These are phyloP conservation scores for Cyclotella kingstonii DNA, from an alignment of 108 stramenopile species.

Conservation along the genomic window DNA sequence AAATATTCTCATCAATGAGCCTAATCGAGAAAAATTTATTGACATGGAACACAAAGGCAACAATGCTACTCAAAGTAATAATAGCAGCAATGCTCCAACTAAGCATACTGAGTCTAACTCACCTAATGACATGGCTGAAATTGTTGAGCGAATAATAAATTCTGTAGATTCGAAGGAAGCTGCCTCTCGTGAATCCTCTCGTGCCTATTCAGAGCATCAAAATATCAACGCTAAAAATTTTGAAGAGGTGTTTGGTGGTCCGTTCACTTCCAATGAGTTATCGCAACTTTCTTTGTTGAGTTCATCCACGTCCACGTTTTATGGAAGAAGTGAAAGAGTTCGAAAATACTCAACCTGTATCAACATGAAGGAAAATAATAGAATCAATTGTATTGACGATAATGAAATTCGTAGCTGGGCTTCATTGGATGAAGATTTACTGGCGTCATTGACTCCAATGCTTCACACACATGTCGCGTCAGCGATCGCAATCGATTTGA, in stretches of 20 bases:
- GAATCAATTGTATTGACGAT: too few species aligned
- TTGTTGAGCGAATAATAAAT: slow-evolving; percentile 45
- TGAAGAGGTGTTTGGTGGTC: slow-evolving; percentile 36
- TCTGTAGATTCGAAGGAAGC: slow-evolving; percentile 40
- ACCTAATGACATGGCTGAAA: slow-evolving; percentile 7
- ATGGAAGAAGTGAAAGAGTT: too few species aligned
- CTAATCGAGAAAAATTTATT: too few species aligned
- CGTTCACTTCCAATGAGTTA: slow-evolving; percentile 46
- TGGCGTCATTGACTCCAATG: slow-evolving; percentile 38
- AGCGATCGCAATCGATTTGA: slow-evolving; percentile 47
- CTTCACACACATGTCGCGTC: slow-evolving; percentile 45
- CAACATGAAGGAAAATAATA: too few species aligned
- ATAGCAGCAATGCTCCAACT: too few species aligned
- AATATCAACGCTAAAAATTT: background rate
- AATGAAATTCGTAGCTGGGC: slow-evolving; percentile 24
- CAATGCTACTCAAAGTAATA: too few species aligned
- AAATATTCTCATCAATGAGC: too few species aligned
- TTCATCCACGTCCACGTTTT: too few species aligned
- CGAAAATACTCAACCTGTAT: too few species aligned
- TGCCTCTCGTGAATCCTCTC: slow-evolving; percentile 28
- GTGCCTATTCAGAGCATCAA: slow-evolving; percentile 1
- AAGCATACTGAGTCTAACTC: too few species aligned
- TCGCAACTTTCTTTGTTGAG: slow-evolving; percentile 46
- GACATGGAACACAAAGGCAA: too few species aligned
- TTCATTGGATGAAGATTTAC: slow-evolving; percentile 38